These are phyloP conservation scores for Talaromyces funiculosus DNA, from an alignment of 2,329 filamentous ascomycete species.

Conservation along the genomic window DNA sequence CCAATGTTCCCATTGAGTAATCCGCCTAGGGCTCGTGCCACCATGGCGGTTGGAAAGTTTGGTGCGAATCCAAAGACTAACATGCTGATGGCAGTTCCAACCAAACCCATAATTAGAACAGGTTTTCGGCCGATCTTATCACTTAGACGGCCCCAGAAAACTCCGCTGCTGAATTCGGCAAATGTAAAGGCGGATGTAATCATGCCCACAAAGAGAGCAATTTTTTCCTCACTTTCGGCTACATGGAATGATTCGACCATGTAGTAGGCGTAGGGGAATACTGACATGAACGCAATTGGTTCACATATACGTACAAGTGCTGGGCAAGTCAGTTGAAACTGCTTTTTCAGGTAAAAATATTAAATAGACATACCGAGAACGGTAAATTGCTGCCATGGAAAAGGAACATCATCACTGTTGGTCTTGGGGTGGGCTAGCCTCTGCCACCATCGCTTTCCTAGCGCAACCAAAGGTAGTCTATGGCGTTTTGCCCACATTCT, in stretches of 20 bases:
- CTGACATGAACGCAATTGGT: slow-evolving; percentile 98
- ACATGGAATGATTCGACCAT: slow-evolving; percentile 93
- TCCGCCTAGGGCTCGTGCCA: slow-evolving; percentile 83
- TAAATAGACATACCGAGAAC: slow-evolving; percentile 36
- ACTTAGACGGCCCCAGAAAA: slow-evolving; percentile 89
- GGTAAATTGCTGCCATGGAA: slow-evolving; percentile 18
- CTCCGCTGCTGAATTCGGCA: slow-evolving; percentile 86
- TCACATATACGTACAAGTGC: slow-evolving; percentile 94
- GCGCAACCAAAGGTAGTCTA: slow-evolving; percentile 1
- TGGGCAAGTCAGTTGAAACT: slow-evolving; percentile 30
- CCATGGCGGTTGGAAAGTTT: slow-evolving; percentile 72
- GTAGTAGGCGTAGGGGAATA: slow-evolving; percentile 96
- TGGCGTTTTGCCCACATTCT: slow-evolving; percentile 7
- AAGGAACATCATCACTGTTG: neutral
- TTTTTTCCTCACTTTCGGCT: slow-evolving; percentile 69
- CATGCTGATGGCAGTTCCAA: slow-evolving; percentile 88
- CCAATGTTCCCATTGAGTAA: slow-evolving; percentile 95
- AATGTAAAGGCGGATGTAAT: slow-evolving; percentile 95
- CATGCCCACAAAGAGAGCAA: slow-evolving; percentile 90
- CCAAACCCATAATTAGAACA: slow-evolving; percentile 80
- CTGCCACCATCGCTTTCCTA: slow-evolving; percentile 10
- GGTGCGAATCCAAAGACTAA: slow-evolving; percentile 85
- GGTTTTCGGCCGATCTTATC: slow-evolving; percentile 90
- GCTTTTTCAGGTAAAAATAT: neutral
- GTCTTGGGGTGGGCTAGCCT: neutral